phyloP scores from a whole-genome alignment of 495 filamentous ascomycete genomes.

The Elaphomyces granulatus region DNA sequence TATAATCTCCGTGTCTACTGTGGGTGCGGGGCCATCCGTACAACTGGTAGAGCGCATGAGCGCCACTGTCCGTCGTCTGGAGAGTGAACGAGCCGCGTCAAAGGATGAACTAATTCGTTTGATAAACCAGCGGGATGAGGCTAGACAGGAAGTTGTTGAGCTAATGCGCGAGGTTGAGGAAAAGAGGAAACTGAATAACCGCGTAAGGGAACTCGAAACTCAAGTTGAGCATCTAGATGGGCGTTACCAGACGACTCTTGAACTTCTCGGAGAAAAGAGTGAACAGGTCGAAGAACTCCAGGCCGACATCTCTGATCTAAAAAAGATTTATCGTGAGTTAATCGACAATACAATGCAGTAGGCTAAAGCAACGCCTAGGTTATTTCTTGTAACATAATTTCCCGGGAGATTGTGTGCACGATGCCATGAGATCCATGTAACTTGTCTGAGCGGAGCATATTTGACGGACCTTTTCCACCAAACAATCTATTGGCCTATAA shows the following conservation, averaged over 20 bases:
- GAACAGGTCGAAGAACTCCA: slow-evolving; percentile 82
- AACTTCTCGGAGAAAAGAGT: slow-evolving; percentile 95
- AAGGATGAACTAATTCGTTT: slow-evolving; percentile 75
- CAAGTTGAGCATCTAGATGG: slow-evolving; percentile 43
- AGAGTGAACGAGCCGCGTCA: slow-evolving; percentile 73
- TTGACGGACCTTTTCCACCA: too few relatives aligned
- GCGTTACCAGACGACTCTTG: slow-evolving; percentile 78
- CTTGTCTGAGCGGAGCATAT: too few relatives aligned
- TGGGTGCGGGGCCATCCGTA: slow-evolving; percentile 80
- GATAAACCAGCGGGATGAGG: slow-evolving; percentile 72
- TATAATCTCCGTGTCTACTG: slow-evolving; percentile 76
- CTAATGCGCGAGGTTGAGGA: slow-evolving; percentile 75
- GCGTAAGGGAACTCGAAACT: slow-evolving; percentile 48
- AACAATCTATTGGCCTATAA: too few relatives aligned
- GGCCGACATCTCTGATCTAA: slow-evolving; percentile 81
- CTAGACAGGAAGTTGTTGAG: slow-evolving; percentile 74
- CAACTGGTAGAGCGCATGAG: slow-evolving; percentile 96
- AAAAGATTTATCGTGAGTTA: slow-evolving; percentile 87
- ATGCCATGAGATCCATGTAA: background rate
- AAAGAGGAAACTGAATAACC: slow-evolving; percentile 43
- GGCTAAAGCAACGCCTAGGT: slow-evolving; percentile 6
- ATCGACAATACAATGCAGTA: slow-evolving; percentile 69
- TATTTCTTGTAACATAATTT: background rate
- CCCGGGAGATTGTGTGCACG: slow-evolving; percentile 8
- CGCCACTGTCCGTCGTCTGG: slow-evolving; percentile 75